Evolutionary conservation across 2,329 filamentous ascomycete genomes (phyloP).

Genomic region (Orbilia oligospora): DNA sequence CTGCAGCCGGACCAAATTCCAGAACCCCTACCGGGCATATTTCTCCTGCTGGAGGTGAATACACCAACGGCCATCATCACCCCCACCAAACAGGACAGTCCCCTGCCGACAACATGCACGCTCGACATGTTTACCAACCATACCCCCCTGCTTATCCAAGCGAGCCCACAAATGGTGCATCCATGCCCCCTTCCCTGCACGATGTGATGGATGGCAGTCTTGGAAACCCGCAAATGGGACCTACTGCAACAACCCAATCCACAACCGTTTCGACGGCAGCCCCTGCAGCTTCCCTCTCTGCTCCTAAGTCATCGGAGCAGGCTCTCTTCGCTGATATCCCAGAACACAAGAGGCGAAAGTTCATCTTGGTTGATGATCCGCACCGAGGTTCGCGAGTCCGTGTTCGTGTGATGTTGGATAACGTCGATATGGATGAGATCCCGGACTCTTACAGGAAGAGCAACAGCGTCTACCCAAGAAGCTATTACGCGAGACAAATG

Average conservation of each 20-base stretch:
- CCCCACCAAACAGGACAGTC: constrained; percentile 77
- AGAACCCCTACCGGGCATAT: constrained; percentile 64
- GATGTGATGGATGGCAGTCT: constrained; percentile 65
- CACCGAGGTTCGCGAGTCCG: constrained; percentile 84
- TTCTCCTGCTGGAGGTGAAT: constrained; percentile 63
- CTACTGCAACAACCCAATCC: constrained; percentile 63
- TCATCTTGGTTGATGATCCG: constrained; percentile 93
- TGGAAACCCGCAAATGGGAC: constrained; percentile 62
- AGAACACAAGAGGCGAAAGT: constrained; percentile 92
- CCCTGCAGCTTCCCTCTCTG: constrained; percentile 62
- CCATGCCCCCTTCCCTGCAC: constrained; percentile 74
- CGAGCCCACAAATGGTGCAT: constrained; percentile 72
- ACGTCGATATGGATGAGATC: constrained; percentile 94
- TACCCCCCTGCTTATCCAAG: constrained; percentile 77
- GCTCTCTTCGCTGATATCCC: constrained; percentile 89
- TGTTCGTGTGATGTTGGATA: constrained; percentile 92
- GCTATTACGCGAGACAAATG: constrained; percentile 81
- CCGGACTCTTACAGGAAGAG: constrained; percentile 93
- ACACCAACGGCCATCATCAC: constrained; percentile 74
- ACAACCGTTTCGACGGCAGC: constrained; percentile 50
- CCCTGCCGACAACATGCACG: constrained; percentile 78
- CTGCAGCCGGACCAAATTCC: constrained; percentile 62
- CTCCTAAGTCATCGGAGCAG: constrained; percentile 74
- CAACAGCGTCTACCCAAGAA: constrained; percentile 90
- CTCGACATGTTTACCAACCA: constrained; percentile 80